phyloP scores from a whole-genome alignment of 2,329 filamentous ascomycete species.

The Zymoseptoria crescenta region DNA sequence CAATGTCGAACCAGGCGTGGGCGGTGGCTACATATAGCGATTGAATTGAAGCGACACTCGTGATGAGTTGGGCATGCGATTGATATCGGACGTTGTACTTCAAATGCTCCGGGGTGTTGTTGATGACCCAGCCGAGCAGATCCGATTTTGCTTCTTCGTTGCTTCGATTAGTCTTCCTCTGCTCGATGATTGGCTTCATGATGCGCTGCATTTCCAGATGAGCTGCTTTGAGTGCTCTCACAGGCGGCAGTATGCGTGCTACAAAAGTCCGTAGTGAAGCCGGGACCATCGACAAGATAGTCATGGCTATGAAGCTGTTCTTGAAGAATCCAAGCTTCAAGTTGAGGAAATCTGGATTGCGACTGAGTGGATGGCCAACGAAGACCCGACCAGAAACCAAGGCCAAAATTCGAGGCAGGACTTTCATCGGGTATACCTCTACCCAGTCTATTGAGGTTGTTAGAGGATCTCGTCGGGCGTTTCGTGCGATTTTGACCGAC shows the following conservation, averaged over 20 bases:
- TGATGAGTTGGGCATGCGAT: slow-evolving; percentile 2
- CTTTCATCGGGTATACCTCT: not conserved
- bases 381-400: not conserved
- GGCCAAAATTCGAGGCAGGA: slow-evolving; percentile 1
- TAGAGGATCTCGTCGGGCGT: not conserved
- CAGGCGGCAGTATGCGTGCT: not conserved
- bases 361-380: slow-evolving; percentile 1
- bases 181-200: not conserved
- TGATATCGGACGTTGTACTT: slow-evolving; percentile 1
- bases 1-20: not conserved
- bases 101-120: not conserved
- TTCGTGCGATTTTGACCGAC: not conserved
- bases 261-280: not conserved
- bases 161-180: not conserved
- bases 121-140: slow-evolving; percentile 1
- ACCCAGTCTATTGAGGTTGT: slow-evolving; percentile 1
- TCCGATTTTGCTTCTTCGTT: not conserved
- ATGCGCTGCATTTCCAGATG: not conserved
- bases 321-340: slow-evolving; percentile 1
- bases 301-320: slow-evolving; percentile 4
- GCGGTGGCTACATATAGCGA: not conserved
- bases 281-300: not conserved
- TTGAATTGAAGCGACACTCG: not conserved
- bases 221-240: not conserved
- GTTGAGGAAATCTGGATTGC: slow-evolving; percentile 1